Conservation (phyloP, 2,329 filamentous ascomycete genomes). For the Microcyclospora tardicrescens region DNA sequence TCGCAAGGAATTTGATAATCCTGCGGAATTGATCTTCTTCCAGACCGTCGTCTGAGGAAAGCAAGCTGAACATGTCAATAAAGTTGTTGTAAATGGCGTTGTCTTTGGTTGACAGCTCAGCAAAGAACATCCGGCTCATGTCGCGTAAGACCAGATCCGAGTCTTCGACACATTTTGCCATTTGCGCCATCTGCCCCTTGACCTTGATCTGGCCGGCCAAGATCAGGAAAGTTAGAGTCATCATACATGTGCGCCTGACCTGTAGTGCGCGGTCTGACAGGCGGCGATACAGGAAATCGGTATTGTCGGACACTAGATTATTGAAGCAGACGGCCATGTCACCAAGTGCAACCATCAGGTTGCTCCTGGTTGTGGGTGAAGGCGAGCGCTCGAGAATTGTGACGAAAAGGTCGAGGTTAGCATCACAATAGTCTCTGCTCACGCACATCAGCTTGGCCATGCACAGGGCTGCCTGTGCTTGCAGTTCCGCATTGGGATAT, state of each 20-base stretch:
- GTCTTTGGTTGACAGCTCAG: conserved; percentile 91
- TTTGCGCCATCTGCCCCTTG: conserved; percentile 94
- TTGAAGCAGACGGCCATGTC: conserved; percentile 99
- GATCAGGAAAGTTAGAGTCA: conserved; percentile 97
- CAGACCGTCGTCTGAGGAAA: conserved; percentile 68
- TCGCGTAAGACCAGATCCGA: conserved; percentile 90
- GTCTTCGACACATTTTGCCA: conserved; percentile 98
- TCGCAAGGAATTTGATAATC: conserved; percentile 83
- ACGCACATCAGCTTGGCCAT: conserved; percentile 98
- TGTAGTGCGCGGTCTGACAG: conserved; percentile 78
- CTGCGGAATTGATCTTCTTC: conserved; percentile 75
- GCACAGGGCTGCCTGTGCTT: conserved; percentile 86
- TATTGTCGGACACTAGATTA: conserved; percentile 97
- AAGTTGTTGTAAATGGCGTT: conserved; percentile 99
- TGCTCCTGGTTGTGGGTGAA: conserved; percentile 84
- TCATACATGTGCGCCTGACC: conserved; percentile 93
- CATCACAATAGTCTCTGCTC: conserved; percentile 89
- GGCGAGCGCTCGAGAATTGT: conserved; percentile 94
- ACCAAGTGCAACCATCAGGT: conserved; percentile 89
- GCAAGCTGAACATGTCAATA: conserved; percentile 93
- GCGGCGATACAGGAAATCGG: conserved; percentile 89
- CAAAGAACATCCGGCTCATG: conserved; percentile 95
- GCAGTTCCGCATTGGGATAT: conserved; percentile 78
- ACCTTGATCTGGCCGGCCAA: conserved; percentile 97
- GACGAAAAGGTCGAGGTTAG: conserved; percentile 82